These are phyloP conservation scores for Podochytrium sp. DNA, from an alignment of 192 early-diverging fungal species.

Conservation along the genomic window DNA sequence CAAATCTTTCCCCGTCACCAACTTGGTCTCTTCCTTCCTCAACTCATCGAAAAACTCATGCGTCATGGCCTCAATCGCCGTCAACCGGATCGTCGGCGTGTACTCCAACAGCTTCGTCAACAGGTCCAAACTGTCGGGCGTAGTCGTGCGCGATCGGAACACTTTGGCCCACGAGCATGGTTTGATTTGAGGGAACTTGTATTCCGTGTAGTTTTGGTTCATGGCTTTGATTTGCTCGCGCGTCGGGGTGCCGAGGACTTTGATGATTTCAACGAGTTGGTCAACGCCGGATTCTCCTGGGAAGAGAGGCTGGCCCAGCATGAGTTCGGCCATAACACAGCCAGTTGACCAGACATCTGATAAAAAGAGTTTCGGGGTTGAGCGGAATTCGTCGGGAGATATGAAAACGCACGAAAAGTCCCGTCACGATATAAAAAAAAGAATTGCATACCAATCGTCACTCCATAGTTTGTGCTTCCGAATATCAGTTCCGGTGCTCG, in stretches of 20 bases:
- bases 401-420: too few relatives aligned
- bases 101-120: constrained; percentile 89
- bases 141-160: constrained; percentile 81
- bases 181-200: constrained; percentile 99
- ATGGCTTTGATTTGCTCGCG: constrained; percentile 95
- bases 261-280: constrained; percentile 99
- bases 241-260: constrained; percentile 97
- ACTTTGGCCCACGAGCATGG: constrained; percentile 88
- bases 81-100: constrained; percentile 83
- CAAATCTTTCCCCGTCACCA: constrained; percentile 85
- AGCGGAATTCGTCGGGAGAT: too few relatives aligned
- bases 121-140: constrained; percentile 87
- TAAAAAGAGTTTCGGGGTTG: not conserved
- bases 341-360: constrained; percentile 93
- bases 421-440: too few relatives aligned
- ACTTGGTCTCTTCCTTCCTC: constrained; percentile 80
- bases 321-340: constrained; percentile 97
- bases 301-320: constrained; percentile 93
- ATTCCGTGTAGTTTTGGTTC: constrained; percentile 99
- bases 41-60: constrained; percentile 99
- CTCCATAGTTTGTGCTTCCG: constrained; percentile 91
- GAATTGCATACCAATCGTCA: constrained; percentile 65
- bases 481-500: constrained; percentile 97
- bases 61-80: constrained; percentile 89
- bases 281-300: constrained; percentile 97